Base-by-base conservation (phyloP, 805 yeast species). In the Candida saitoana region DNA sequence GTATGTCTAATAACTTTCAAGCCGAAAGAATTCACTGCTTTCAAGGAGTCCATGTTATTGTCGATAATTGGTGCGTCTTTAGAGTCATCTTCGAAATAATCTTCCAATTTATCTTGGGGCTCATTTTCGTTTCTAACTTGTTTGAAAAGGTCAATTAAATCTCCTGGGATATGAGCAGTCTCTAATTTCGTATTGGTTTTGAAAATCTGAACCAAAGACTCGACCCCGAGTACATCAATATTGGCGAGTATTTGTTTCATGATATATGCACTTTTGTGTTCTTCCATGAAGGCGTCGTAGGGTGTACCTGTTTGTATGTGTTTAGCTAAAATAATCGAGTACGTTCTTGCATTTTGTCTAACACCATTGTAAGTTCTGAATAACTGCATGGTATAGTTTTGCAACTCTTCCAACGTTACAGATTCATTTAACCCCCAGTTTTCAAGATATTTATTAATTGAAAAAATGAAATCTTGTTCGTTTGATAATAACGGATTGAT, bases 1-100 rank as follows among this genome's bases (percentile, higher is more conserved):
- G 91, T 77, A 51, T 85, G 87, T 57, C 91, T 79, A 45, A 90
- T 82, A 12, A 82, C 83, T 49, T 82, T 82, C 64, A 89, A 73
- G 9, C 93, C 95, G 46, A 80, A 77, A 0, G 96, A 79, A 34
- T 80, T 82, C 6, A 87, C 95, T 1, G 95, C 72, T 36, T 65
- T 62, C 38, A 90, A 70, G 12, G 67, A 67, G 2, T 71, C 80
- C 25, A 74, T 68, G 33, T 77, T 77, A 47, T 83, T 85, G 2
- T 73, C 74, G 11, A 87, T 55, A 0, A 77, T 52, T 14, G 55
- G 51, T 12, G 62, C 62, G 34, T 52, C 40, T 37, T 52, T 16
- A 51, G 52, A 18, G 43, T 14, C 30, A n/a, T 59, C 56, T 42
- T 62, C 51, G 46, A 71, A 68, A 45, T 70, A 69, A 30, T 55